Conservation (phyloP, 192 early-diverging fungal genomes). For the Cetraspora pellucida region DNA sequence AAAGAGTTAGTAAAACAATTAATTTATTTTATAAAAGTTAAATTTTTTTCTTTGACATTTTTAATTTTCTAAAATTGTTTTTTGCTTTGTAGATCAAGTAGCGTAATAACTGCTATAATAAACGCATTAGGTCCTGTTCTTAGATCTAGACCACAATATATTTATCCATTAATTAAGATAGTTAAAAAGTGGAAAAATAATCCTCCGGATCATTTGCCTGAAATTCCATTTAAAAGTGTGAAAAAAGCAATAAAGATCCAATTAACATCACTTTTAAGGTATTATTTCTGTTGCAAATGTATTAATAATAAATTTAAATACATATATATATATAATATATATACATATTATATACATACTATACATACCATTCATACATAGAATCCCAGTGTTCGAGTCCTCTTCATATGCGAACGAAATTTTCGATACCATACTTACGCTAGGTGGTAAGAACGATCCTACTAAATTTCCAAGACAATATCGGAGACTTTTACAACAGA, state of each 20-base stretch:
- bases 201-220: constrained; percentile 15
- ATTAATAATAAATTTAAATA: not conserved
- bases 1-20: constrained; percentile 27
- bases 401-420: not conserved
- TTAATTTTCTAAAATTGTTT: not conserved
- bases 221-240: constrained; percentile 37
- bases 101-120: constrained; percentile 43
- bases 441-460: constrained; percentile 29
- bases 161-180: constrained; percentile 22
- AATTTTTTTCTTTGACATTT: not conserved
- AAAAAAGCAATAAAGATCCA: constrained; percentile 40
- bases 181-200: constrained; percentile 36
- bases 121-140: constrained; percentile 40
- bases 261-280: constrained; percentile 44
- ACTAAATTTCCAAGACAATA: constrained; percentile 31
- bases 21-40: not conserved
- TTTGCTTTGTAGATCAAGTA: constrained; percentile 28
- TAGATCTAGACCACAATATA: constrained; percentile 41
- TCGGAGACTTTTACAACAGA: constrained; percentile 13
- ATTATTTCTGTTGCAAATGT: not conserved
- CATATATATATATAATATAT: not conserved
- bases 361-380: not conserved
- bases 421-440: constrained; percentile 12
- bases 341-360: not conserved
- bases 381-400: not conserved